Conservation (phyloP, 441 rosid genomes). For the Bruguiera hainesii region DNA sequence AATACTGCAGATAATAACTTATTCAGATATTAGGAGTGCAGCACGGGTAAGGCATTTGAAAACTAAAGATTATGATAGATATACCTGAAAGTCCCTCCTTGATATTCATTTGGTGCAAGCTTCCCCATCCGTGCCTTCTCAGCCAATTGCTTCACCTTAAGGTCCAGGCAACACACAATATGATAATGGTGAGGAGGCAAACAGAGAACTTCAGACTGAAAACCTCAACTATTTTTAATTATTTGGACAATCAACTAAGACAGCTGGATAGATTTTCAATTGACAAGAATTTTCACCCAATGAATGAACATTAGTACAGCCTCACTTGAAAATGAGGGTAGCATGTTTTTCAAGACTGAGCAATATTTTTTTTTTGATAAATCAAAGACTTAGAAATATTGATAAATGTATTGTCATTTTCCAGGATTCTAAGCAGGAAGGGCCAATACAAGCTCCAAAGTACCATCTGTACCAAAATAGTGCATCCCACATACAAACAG, state of each 20-base stretch:
- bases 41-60: background rate
- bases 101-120: conserved; percentile 87
- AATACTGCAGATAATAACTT: conserved; percentile 57
- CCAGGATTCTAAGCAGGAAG: background rate
- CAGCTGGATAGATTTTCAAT: background rate
- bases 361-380: no score
- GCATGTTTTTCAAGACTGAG: no score
- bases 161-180: conserved; percentile 20
- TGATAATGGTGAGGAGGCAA: conserved; percentile 5
- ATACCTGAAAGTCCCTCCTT: conserved; percentile 96
- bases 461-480: background rate
- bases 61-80: conserved; percentile 10
- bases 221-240: conserved; percentile 8
- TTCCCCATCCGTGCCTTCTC: conserved; percentile 91
- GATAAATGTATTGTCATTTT: no score
- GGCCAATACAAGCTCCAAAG: background rate
- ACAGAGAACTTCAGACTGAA: conserved; percentile 1
- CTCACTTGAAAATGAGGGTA: background rate
- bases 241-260: background rate
- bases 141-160: conserved; percentile 90
- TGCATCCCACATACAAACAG: conserved; percentile 10
- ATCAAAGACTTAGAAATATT: no score
- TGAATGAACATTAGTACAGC: background rate
- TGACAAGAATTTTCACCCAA: background rate
- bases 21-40: conserved; percentile 11